A percentile compares a stretch with the other conserved stretches of the same genome.
Conservation (phyloP, 2,329 filamentous ascomycete genomes). For the Eutypa lata region DNA sequence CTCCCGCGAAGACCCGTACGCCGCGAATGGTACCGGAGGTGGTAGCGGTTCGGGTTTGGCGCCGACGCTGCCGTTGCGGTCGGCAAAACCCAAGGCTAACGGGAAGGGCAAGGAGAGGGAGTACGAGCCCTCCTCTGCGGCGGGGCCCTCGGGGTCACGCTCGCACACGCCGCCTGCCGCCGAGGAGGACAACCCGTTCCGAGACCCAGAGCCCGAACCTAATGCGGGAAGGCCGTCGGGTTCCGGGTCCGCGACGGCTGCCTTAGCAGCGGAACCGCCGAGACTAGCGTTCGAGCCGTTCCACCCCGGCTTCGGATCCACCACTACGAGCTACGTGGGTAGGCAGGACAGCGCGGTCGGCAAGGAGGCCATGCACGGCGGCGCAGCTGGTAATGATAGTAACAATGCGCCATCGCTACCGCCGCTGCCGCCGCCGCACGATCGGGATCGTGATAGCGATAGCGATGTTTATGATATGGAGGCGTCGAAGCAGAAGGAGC, state of each 20-base stretch:
- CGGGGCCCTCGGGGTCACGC: slow-evolving; percentile 24
- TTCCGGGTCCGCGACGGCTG: slow-evolving; percentile 15
- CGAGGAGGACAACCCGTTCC: slow-evolving; percentile 31
- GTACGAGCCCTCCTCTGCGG: slow-evolving; percentile 18
- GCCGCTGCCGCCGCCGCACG: slow-evolving; percentile 4
- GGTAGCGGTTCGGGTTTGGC: not conserved
- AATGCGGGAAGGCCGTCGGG: slow-evolving; percentile 11
- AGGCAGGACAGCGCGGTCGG: slow-evolving; percentile 39
- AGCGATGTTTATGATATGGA: slow-evolving; percentile 37
- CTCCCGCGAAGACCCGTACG: not conserved
- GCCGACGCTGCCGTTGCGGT: slow-evolving; percentile 6
- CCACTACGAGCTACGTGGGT: slow-evolving; percentile 32
- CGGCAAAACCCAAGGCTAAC: slow-evolving; percentile 27
- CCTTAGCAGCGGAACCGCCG: slow-evolving; percentile 17
- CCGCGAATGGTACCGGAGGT: no score
- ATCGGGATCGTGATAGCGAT: slow-evolving; percentile 28
- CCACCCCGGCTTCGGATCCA: slow-evolving; percentile 31
- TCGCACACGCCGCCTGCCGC: slow-evolving; percentile 21
- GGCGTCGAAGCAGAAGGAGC: slow-evolving; percentile 35
- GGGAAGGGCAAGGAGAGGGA: slow-evolving; percentile 29
- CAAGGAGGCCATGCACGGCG: slow-evolving; percentile 41
- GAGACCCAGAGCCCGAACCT: slow-evolving; percentile 27
- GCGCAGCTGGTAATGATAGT: slow-evolving; percentile 18
- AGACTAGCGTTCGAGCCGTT: slow-evolving; percentile 31
- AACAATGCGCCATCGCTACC: not conserved